phyloP scores from a whole-genome alignment of 805 yeast genomes.

The baker's yeast (Saccharomyces cerevisiae) region DNA sequence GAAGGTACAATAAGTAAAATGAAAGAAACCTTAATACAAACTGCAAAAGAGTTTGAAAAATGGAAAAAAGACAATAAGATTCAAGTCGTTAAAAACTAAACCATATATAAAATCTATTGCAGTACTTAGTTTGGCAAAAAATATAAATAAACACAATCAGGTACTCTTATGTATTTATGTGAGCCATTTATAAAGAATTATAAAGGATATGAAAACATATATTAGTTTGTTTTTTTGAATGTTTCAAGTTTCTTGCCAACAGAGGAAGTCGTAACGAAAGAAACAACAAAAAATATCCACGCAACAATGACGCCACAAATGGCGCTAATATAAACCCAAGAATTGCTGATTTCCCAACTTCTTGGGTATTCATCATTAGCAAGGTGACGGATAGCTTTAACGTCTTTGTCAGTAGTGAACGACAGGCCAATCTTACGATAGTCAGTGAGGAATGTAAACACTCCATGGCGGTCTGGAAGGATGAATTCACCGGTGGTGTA shows the following conservation, averaged over 20 bases:
- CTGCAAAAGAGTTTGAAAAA: slow-evolving; percentile 27
- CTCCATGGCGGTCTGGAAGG: slow-evolving; percentile 94
- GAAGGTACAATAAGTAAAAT: slow-evolving; percentile 20
- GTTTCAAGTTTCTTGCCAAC: neutral
- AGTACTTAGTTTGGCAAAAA: neutral
- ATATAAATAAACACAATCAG: neutral
- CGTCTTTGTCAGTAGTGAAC: slow-evolving; percentile 53
- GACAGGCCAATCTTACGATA: slow-evolving; percentile 73
- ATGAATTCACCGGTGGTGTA: slow-evolving; percentile 49
- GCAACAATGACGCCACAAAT: slow-evolving; percentile 60
- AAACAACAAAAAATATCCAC: slow-evolving; percentile 70
- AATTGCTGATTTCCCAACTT: slow-evolving; percentile 85
- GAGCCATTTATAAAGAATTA: neutral
- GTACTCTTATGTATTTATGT: neutral
- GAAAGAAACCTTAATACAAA: slow-evolving; percentile 24
- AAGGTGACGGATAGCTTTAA: slow-evolving; percentile 82
- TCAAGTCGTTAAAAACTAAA: slow-evolving; percentile 27
- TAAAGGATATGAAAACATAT: neutral
- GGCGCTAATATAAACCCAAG: slow-evolving; percentile 83
- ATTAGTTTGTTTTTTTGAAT: neutral
- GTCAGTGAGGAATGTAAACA: slow-evolving; percentile 76
- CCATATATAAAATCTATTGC: neutral
- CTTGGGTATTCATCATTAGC: slow-evolving; percentile 94
- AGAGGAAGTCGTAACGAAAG: slow-evolving; percentile 37
- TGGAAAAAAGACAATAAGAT: slow-evolving; percentile 32